Evolutionary conservation across 805 yeast genomes (phyloP).

Genomic region (Pachysolen tannophilus): DNA sequence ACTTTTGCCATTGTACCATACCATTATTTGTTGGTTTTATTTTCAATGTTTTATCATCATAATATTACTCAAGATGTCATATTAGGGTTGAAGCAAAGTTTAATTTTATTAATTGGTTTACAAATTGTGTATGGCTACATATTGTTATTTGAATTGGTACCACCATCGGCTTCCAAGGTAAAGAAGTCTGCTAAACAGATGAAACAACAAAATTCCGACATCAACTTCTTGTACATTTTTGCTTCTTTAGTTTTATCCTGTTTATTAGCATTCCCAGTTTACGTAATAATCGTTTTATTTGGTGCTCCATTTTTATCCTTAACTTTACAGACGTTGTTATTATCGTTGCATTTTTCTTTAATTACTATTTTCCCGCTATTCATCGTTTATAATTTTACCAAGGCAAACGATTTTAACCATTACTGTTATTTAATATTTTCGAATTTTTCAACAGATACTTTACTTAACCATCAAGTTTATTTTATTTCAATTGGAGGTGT

Average conservation of each 20-base stretch:
- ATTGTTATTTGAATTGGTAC: constrained; percentile 18
- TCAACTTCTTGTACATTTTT: constrained; percentile 17
- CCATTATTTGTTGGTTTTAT: constrained; percentile 19
- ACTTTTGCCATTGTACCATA: constrained; percentile 19
- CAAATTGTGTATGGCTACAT: constrained; percentile 28
- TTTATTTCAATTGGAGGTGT: constrained; percentile 32
- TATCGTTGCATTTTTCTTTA: constrained; percentile 55
- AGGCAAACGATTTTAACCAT: constrained; percentile 11
- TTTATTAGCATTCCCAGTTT: constrained; percentile 29
- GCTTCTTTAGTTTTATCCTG: constrained; percentile 25
- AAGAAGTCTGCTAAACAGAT: constrained; percentile 6
- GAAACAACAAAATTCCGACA: constrained; percentile 1
- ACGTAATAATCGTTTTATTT: constrained; percentile 42
- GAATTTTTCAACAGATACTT: constrained; percentile 25
- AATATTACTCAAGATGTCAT: constrained; percentile 21
- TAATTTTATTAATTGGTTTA: constrained; percentile 23
- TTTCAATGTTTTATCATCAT: constrained; percentile 23
- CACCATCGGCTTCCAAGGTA: constrained; percentile 10
- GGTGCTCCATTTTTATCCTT: constrained; percentile 73
- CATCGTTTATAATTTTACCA: constrained; percentile 38
- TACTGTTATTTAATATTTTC: constrained; percentile 30
- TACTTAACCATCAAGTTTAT: constrained; percentile 25
- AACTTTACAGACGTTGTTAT: constrained; percentile 44
- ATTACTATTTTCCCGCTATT: constrained; percentile 60
- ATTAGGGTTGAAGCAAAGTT: constrained; percentile 17